Base-by-base conservation (phyloP, 2,329 filamentous ascomycete species). In the Dissoconium aciculare region DNA sequence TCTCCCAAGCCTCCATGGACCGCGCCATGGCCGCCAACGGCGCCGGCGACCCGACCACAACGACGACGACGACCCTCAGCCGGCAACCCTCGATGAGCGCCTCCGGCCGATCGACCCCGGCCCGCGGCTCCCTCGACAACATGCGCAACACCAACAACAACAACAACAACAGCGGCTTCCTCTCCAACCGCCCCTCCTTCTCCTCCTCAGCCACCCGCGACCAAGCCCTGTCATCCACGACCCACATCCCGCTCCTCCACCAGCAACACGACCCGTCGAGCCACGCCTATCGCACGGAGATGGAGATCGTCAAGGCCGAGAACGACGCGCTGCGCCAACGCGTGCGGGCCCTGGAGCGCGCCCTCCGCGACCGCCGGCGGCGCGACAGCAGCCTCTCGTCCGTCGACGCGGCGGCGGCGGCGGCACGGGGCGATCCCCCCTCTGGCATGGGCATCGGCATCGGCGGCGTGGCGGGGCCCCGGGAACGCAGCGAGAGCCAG, bases 261-360 rank as follows among this genome's bases (percentile, higher is more conserved):
- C n/a, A n/a, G n/a, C 44, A 47, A 21, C 40, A 45, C 37, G 44
- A 45, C 30, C 50, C 57, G 19, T 61, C 64, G 38, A 54, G 59
- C 2, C 54, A 58, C 27, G 49, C 55, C 27, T 58, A 62, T 27
- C 50, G 54, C 24, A 52, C 53, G 5, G 62, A 65, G 46, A 46
- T 65, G 32, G 62, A 65, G 38, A 56, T 59, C 30, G 62, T 61
- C 19, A 64, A 64, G 50, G 49, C 49, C 26, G 62, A 66, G 48
- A 66, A 66, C 45, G 62, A 64, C 28, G 38, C 44, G 21, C 43
- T 66, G 35, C 58, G 60, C 38, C 55, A 59, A 40, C 53, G 59
- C 32, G 62, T 66, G n/a, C 50, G 58, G 30, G 56, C 61, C 31
- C 40, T 66, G 30, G 62, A 66, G 40, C 51, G 55, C 15, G 50